Percentiles rank a stretch among this genome's conserved stretches.
These are phyloP conservation scores for Nectriaceae sp. DNA, from an alignment of 2,329 filamentous ascomycete species.

Conservation along the genomic window DNA sequence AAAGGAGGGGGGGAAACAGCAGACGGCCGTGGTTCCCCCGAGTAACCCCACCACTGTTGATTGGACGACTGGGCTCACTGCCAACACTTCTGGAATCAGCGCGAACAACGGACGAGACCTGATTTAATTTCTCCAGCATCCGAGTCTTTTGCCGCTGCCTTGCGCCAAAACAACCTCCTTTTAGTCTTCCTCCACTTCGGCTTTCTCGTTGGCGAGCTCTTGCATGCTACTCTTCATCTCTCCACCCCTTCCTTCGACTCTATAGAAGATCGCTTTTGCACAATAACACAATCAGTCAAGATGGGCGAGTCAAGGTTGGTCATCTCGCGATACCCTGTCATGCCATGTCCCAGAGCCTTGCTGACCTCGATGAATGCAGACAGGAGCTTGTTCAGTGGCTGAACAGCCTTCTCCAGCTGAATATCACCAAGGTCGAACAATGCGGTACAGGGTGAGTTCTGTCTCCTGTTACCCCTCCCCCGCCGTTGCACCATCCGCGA, in stretches of 20 bases:
- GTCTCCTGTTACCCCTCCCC: conserved; percentile 34
- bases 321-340: conserved; percentile 5
- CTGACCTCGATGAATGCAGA: conserved; percentile 52
- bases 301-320: conserved; percentile 53
- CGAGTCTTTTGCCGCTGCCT: conserved; percentile 16
- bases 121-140: conserved; percentile 32
- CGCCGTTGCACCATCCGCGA: conserved; percentile 23
- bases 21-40: conserved; percentile 16
- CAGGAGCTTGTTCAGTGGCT: conserved; percentile 97
- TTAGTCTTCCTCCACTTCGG: conserved; percentile 7
- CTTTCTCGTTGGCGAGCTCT: neutral
- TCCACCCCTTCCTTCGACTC: conserved; percentile 5
- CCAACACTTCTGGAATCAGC: conserved; percentile 28
- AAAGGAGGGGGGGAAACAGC: conserved; percentile 9
- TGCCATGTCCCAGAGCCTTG: neutral
- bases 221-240: conserved; percentile 4
- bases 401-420: conserved; percentile 96
- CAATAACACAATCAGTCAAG: conserved; percentile 31
- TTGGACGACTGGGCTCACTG: conserved; percentile 28
- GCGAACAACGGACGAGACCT: conserved; percentile 18
- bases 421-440: conserved; percentile 98
- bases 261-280: conserved; percentile 6
- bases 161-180: conserved; percentile 22
- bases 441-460: conserved; percentile 85
- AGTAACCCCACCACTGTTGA: conserved; percentile 32